These are phyloP conservation scores for Eurotiales sp. DNA, from an alignment of 2,329 filamentous ascomycete genomes.

Conservation along the genomic window DNA sequence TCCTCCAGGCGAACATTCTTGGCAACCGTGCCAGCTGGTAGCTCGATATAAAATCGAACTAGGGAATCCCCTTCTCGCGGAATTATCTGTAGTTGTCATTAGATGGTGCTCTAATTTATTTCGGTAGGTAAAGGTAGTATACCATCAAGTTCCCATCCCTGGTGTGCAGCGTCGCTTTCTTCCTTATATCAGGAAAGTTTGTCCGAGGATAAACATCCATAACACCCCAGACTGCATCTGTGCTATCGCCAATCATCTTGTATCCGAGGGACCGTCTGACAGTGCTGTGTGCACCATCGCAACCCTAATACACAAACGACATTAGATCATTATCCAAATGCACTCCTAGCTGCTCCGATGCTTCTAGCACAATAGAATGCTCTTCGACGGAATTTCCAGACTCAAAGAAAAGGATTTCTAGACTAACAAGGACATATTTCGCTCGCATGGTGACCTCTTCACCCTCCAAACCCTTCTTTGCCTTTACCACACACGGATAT, in stretches of 20 bases:
- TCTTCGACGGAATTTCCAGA: too few species aligned
- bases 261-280: conserved; percentile 57
- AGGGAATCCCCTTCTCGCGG: conserved; percentile 55
- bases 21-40: conserved; percentile 49
- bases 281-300: conserved; percentile 66
- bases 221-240: conserved; percentile 40
- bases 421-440: conserved; percentile 52
- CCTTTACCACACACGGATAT: conserved; percentile 45
- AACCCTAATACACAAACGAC: conserved; percentile 35
- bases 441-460: conserved; percentile 37
- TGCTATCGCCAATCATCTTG: conserved; percentile 53
- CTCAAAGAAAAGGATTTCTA: too few species aligned
- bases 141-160: conserved; percentile 51
- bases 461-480: conserved; percentile 39
- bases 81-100: conserved; percentile 35
- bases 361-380: too few species aligned
- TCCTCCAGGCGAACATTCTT: conserved; percentile 55
- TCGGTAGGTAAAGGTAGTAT: conserved; percentile 61
- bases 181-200: conserved; percentile 50
- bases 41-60: conserved; percentile 63
- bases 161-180: conserved; percentile 48
- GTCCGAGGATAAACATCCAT: conserved; percentile 52
- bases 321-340: too few species aligned
- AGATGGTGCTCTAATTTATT: conserved; percentile 25
- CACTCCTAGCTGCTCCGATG: too few species aligned